phyloP scores from a whole-genome alignment of 176 grass and related monocot genomes.

The Luzula sylvatica region DNA sequence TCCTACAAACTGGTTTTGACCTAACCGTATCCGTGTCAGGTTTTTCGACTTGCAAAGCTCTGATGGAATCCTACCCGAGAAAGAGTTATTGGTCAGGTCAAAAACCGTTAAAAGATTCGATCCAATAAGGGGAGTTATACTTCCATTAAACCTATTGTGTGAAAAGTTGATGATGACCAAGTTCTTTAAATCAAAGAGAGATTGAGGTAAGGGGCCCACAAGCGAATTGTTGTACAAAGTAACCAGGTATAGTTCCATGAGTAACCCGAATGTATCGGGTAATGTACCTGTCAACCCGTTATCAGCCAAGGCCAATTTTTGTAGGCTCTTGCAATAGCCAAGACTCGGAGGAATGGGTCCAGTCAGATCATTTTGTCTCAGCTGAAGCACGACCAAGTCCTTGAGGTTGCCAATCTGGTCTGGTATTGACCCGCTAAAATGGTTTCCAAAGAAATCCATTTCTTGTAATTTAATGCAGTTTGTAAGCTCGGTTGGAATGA shows the following conservation, averaged over 20 bases:
- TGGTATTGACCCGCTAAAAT: constrained; percentile 53
- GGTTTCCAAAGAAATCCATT: constrained; percentile 90
- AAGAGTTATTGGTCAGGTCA: constrained; percentile 57
- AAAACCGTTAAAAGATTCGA: constrained; percentile 47
- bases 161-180: constrained; percentile 83
- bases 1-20: constrained; percentile 41
- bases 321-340: constrained; percentile 54
- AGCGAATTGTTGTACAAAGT: constrained; percentile 97
- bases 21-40: constrained; percentile 58
- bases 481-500: constrained; percentile 52
- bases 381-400: constrained; percentile 64
- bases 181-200: constrained; percentile 49
- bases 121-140: constrained; percentile 53
- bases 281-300: constrained; percentile 57
- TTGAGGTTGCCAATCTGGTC: constrained; percentile 57
- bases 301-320: constrained; percentile 66
- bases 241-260: constrained; percentile 45
- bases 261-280: constrained; percentile 40
- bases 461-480: constrained; percentile 78
- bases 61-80: constrained; percentile 57
- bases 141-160: constrained; percentile 58
- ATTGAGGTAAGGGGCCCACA: constrained; percentile 46
- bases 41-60: constrained; percentile 27
- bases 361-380: constrained; percentile 83
- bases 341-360: constrained; percentile 69